These are phyloP conservation scores for Pseudoperonospora humuli DNA, from an alignment of 352 stramenopile species.

Conservation along the genomic window DNA sequence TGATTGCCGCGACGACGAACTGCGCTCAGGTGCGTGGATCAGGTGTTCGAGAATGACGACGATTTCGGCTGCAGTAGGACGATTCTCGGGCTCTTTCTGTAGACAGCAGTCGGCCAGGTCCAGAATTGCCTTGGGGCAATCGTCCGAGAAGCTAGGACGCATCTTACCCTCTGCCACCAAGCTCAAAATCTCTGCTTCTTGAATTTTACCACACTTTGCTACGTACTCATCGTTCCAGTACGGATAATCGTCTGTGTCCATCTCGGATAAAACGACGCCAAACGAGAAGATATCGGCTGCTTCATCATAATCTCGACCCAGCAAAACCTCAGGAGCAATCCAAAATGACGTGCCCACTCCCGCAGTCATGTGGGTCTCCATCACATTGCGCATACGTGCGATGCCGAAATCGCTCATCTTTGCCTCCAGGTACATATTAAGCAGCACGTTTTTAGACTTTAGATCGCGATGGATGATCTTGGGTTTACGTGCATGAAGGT, in stretches of 20 bases:
- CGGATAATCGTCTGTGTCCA: constrained; percentile 47
- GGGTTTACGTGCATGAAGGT: constrained; percentile 43
- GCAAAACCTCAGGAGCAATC: constrained; percentile 55
- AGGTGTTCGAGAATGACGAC: constrained; percentile 27
- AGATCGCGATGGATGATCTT: constrained; percentile 43
- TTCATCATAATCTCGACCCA: constrained; percentile 41
- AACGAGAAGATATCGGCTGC: constrained; percentile 44
- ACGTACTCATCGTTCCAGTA: constrained; percentile 41
- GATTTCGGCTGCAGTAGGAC: constrained; percentile 31
- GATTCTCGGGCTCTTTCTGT: constrained; percentile 27
- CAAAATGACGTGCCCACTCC: constrained; percentile 48
- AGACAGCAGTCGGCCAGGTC: constrained; percentile 38
- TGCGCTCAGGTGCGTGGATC: constrained; percentile 24
- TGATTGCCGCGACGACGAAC: constrained; percentile 20
- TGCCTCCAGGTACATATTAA: constrained; percentile 47
- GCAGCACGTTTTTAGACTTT: constrained; percentile 42
- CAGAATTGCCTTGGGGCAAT: constrained; percentile 33
- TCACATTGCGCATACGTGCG: constrained; percentile 26
- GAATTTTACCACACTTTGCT: constrained; percentile 22
- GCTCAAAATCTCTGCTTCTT: constrained; percentile 43
- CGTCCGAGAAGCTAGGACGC: constrained; percentile 33
- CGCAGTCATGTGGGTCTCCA: constrained; percentile 36
- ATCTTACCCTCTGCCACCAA: constrained; percentile 34
- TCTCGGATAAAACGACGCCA: constrained; percentile 39
- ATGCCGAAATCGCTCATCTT: constrained; percentile 71